Base-by-base conservation (phyloP, 2,329 filamentous ascomycete species). In the Anthostomella pinea region DNA sequence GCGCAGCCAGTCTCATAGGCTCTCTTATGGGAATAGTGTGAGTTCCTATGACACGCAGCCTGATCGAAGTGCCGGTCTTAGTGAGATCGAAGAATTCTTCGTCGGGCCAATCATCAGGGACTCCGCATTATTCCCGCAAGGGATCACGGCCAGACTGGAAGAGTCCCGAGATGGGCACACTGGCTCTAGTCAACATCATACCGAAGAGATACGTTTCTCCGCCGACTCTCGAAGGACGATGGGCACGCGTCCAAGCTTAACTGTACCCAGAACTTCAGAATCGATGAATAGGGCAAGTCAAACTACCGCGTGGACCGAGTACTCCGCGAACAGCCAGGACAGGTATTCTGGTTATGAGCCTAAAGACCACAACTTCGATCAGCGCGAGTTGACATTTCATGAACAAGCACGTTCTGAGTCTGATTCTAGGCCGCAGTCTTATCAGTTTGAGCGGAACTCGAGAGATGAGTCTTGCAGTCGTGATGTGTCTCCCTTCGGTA, bases 251-350 rank as follows among this genome's bases (percentile, higher is more conserved):
- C 66, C 66, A 36, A 72, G 64, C 38, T 61, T 79, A 7, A 59
- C 62, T 33, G 66, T 77, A 10, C 75, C 75, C 9, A 58, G 66
- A 32, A 56, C 67, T 47, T 51, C 66, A 32, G 53, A 66, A 33
- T 58, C 67, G 26, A 58, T 62, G 41, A 65, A 77, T 40, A 66
- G 75, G 23, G 58, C 62, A 14, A 80, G 76, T 44, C 72, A 77
- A 31, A 69, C 73, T 35, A 78, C 76, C 2, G 64, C 68, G n/a
- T 81, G 77, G 77, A 80, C 77, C 17, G 76, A 81, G 50, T 72
- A 75, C 41, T 77, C 76, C 0, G 62, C 79, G 8, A 73, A 75
- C 11, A 79, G 73, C 39, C 66, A 63, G 14, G 71, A 75, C 19
- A 62, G 62, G 13, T 55, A 53, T 23, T 62, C 60, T 5, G 57